Conservation (phyloP, 1,139 yeast species). For the Yamadazyma spencermartinsiae region DNA sequence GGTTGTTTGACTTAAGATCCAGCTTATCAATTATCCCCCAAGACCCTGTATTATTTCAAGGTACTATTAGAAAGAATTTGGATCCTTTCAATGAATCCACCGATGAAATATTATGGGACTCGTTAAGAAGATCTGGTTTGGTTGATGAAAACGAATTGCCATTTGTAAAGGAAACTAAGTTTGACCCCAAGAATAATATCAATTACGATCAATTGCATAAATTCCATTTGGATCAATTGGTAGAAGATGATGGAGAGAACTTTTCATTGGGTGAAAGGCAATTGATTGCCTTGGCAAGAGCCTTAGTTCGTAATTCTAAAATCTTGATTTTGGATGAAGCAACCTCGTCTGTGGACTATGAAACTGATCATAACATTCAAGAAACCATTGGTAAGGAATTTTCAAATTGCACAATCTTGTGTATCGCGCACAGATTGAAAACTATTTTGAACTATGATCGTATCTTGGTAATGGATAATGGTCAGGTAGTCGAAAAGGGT, state of each 20-base stretch:
- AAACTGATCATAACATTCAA: slow-evolving; percentile 54
- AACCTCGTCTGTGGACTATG: slow-evolving; percentile 57
- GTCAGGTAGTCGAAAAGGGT: slow-evolving; percentile 26
- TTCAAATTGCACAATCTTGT: slow-evolving; percentile 45
- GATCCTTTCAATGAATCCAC: slow-evolving; percentile 56
- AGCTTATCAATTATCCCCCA: slow-evolving; percentile 87
- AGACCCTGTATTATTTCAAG: slow-evolving; percentile 87
- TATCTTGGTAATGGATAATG: slow-evolving; percentile 32
- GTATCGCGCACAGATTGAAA: slow-evolving; percentile 55
- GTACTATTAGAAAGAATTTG: slow-evolving; percentile 75
- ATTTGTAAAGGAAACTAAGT: slow-evolving; percentile 12
- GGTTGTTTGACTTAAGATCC: slow-evolving; percentile 73
- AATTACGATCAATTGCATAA: slow-evolving; percentile 37
- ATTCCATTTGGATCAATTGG: slow-evolving; percentile 51
- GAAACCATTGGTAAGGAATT: slow-evolving; percentile 46
- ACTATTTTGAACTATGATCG: slow-evolving; percentile 48
- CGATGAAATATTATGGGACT: slow-evolving; percentile 36
- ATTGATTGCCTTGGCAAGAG: slow-evolving; percentile 53
- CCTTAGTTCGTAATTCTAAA: slow-evolving; percentile 50
- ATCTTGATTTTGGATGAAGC: slow-evolving; percentile 58
- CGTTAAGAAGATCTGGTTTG: slow-evolving; percentile 35
- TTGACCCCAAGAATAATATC: slow-evolving; percentile 7
- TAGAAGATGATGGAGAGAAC: slow-evolving; percentile 55
- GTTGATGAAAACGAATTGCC: slow-evolving; percentile 24
- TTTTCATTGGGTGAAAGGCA: slow-evolving; percentile 59